Base-by-base conservation (phyloP, 345 rosid species). In the Ceriops decandra region DNA sequence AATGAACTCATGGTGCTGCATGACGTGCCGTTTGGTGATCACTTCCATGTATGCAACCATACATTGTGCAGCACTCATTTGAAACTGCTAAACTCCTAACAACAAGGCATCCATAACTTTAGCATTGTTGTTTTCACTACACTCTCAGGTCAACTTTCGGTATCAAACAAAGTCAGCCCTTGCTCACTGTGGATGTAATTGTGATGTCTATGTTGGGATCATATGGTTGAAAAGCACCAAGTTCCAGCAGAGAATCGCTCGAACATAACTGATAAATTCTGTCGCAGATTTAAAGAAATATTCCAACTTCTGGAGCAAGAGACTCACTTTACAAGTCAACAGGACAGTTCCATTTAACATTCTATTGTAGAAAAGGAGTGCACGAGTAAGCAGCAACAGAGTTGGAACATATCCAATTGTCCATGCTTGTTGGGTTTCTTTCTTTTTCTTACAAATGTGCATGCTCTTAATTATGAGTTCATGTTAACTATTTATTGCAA, bases 181-280 rank as follows among this genome's bases (percentile, higher is more conserved):
- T 57, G 83, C 80, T 56, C 72, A 68, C 21, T 66, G 80, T 75
- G 85, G 86, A 61, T 85, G 97, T 67, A 85, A 79, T 31, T 89
- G 86, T 19, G 90, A 84, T 5, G 87, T 81, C 63, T 79, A 79
- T 53, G 31, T 85, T 8, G 82, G 82, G 75, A 84, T 90, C 42
- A 69, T 71, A 6, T 93, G 96, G 97, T 79, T 84, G 70, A 93
- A 83, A 75, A 75, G 88, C 76, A 86, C 81, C 68, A 80, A 83
- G 79, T 87, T 89, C 77, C 89, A 85, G 85, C 87, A 80, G 79
- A 84, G 89, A 75, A 87, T 93, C 60, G 77, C 85, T 36, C 75
- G 71, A 64, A 90, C 73, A 60, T 88, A 71, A 82, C 80, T 22
- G 84, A 88, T 36, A 91, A 89, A 69, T 85, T 88, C 62, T 74